Percentiles rank a stretch among this genome's conserved stretches.
Conservation (phyloP, 805 yeast species). For the Candida patagonica region DNA sequence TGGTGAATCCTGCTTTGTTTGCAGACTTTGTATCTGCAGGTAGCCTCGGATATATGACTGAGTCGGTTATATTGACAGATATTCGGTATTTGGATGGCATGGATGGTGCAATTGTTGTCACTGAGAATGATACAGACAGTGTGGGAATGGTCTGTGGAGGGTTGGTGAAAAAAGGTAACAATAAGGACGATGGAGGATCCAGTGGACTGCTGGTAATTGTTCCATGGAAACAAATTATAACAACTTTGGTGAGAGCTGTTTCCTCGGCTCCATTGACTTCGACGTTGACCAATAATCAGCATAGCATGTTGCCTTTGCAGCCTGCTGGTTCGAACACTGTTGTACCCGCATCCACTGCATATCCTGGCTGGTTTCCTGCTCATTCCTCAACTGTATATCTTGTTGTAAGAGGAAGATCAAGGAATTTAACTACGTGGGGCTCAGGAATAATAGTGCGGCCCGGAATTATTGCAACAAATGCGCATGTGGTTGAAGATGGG, state of each 20-base stretch:
- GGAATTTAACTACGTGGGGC: constrained; percentile 27
- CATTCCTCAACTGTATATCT: not conserved
- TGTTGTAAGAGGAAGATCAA: constrained; percentile 5
- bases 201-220: constrained; percentile 18
- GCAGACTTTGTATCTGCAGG: constrained; percentile 24
- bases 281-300: not conserved
- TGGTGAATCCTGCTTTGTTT: constrained; percentile 27
- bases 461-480: constrained; percentile 25
- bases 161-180: constrained; percentile 23
- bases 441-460: constrained; percentile 27
- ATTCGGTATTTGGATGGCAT: constrained; percentile 28
- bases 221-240: constrained; percentile 23
- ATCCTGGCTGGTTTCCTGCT: constrained; percentile 7
- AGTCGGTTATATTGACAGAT: constrained; percentile 21
- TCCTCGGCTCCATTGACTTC: too few relatives aligned
- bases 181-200: constrained; percentile 26
- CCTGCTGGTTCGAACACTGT: not conserved
- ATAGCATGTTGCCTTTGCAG: not conserved
- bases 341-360: not conserved
- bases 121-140: not conserved
- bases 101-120: constrained; percentile 26
- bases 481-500: constrained; percentile 23
- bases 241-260: not conserved
- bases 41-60: constrained; percentile 16
- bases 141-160: constrained; percentile 18